phyloP scores from a whole-genome alignment of 768 basidiomycete species.

The Inosperma sp. region DNA sequence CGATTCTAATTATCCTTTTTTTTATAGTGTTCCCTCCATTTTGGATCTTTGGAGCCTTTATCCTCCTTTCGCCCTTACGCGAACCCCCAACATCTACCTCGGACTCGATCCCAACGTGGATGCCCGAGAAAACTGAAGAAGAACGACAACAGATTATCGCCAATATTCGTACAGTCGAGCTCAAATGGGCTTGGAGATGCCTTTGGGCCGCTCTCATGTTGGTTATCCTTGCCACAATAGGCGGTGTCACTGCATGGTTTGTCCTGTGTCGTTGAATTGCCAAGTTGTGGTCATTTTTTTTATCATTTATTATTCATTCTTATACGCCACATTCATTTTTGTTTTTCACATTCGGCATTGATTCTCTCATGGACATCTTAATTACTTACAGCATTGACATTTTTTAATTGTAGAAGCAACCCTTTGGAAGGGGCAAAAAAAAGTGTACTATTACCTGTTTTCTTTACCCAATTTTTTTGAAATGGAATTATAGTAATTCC shows the following conservation, averaged over 20 bases:
- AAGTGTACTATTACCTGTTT: too few species aligned
- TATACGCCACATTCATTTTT: neutral
- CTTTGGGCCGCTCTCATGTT: conserved; percentile 49
- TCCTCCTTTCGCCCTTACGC: conserved; percentile 50
- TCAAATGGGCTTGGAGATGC: conserved; percentile 54
- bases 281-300: neutral
- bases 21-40: conserved; percentile 55
- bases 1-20: neutral
- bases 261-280: conserved; percentile 8
- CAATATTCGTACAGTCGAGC: conserved; percentile 42
- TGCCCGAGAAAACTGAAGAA: conserved; percentile 48
- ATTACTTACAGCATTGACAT: too few species aligned
- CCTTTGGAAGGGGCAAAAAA: too few species aligned
- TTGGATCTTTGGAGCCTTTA: conserved; percentile 55
- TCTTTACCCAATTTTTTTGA: too few species aligned
- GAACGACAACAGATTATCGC: conserved; percentile 42
- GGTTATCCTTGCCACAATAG: conserved; percentile 30
- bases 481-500: too few species aligned
- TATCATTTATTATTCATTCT: neutral
- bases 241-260: conserved; percentile 30
- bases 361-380: too few species aligned
- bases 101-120: conserved; percentile 40
- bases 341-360: neutral
- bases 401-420: too few species aligned
- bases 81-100: conserved; percentile 30